These are phyloP conservation scores for Colletotrichum truncatum DNA, from an alignment of 2,329 filamentous ascomycete species.

Conservation along the genomic window DNA sequence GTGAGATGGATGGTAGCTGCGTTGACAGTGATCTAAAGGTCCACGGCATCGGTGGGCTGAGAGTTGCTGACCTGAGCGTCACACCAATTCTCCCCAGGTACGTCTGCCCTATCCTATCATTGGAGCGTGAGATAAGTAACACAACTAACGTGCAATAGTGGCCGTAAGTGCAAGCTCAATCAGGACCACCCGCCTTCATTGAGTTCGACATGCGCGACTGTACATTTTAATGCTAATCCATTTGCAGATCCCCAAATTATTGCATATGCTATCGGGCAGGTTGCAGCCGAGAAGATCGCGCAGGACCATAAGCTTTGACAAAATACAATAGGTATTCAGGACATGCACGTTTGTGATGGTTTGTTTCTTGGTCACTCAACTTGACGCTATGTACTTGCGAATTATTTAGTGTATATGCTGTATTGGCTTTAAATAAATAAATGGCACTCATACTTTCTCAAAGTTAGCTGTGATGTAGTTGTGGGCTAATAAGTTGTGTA, in stretches of 20 bases:
- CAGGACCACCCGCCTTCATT: no score
- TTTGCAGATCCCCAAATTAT: constrained; percentile 12
- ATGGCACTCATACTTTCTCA: no score
- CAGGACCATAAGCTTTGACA: background rate
- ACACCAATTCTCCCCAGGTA: constrained; percentile 12
- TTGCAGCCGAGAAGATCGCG: background rate
- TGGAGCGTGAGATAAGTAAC: background rate
- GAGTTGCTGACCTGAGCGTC: background rate
- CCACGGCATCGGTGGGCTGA: background rate
- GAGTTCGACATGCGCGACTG: accelerated
- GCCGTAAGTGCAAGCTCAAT: constrained; percentile 13
- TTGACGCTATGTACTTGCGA: no score
- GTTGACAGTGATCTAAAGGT: constrained; percentile 8
- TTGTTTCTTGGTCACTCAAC: no score
- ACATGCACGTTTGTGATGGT: no score
- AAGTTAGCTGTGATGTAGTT: no score
- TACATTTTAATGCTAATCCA: background rate
- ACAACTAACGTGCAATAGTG: background rate
- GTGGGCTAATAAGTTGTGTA: no score
- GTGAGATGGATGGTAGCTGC: constrained; percentile 7
- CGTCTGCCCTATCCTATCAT: background rate
- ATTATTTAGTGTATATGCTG: no score
- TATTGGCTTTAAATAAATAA: no score
- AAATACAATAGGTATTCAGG: background rate
- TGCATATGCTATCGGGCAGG: constrained; percentile 5